phyloP scores from a whole-genome alignment of 805 yeast genomes.

The Schizosaccharomyces pombe region DNA sequence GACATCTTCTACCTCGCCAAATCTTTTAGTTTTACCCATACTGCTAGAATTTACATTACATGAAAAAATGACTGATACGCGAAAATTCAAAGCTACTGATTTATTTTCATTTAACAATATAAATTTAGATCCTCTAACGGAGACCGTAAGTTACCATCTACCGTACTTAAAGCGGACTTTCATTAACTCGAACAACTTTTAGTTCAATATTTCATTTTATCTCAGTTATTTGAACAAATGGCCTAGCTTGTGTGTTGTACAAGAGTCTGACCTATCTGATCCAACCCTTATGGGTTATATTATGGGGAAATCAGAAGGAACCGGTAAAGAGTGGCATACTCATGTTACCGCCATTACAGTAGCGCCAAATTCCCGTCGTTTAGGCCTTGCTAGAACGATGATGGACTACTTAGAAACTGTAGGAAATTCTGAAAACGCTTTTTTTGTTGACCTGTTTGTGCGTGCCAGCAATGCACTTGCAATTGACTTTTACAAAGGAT shows the following conservation, averaged over 20 bases:
- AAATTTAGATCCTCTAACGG: conserved; percentile 33
- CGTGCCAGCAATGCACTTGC: conserved; percentile 68
- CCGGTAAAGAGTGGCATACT: conserved; percentile 69
- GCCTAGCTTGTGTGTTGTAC: conserved; percentile 62
- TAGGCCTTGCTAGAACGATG: conserved; percentile 63
- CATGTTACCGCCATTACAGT: conserved; percentile 93
- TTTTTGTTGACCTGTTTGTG: conserved; percentile 78
- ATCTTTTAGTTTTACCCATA: too few species aligned
- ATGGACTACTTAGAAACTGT: conserved; percentile 51
- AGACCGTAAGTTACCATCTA: conserved; percentile 22
- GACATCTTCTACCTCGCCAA: too few species aligned
- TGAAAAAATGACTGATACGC: conserved; percentile 1
- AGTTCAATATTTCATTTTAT: conserved; percentile 65
- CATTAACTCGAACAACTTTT: too few species aligned
- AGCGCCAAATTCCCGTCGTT: conserved; percentile 54
- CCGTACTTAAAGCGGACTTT: too few species aligned
- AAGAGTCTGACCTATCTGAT: conserved; percentile 24
- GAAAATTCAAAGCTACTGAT: conserved; percentile 3
- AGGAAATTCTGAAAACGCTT: conserved; percentile 54
- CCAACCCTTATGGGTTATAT: conserved; percentile 22
- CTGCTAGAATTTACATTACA: too few species aligned
- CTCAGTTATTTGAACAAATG: conserved; percentile 59
- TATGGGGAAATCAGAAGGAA: conserved; percentile 94
- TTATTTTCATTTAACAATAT: conserved; percentile 4
- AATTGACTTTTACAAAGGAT: conserved; percentile 53